phyloP scores from a whole-genome alignment of 495 filamentous ascomycete genomes.

The Aspergillus heteromorphus region DNA sequence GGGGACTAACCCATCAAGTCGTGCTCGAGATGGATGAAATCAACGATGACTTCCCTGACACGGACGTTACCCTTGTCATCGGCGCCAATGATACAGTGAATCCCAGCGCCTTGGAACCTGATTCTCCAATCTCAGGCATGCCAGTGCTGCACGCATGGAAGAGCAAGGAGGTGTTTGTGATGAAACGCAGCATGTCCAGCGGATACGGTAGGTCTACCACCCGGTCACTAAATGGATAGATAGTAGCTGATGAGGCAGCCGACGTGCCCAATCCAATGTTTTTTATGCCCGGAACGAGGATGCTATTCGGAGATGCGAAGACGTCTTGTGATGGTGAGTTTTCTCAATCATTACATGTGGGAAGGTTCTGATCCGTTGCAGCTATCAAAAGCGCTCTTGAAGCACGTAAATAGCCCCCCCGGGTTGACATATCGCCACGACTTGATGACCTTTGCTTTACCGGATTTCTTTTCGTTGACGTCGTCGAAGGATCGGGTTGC shows the following conservation, averaged over 20 bases:
- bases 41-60: constrained; percentile 78
- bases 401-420: constrained; percentile 27
- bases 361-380: constrained; percentile 8
- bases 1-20: constrained; percentile 31
- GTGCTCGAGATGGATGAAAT: constrained; percentile 88
- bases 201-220: constrained; percentile 59
- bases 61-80: constrained; percentile 79
- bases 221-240: neutral
- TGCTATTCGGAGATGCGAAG: constrained; percentile 83
- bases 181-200: constrained; percentile 78
- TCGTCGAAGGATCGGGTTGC: neutral
- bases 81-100: constrained; percentile 85
- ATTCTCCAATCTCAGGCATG: constrained; percentile 78
- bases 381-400: constrained; percentile 40
- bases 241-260: constrained; percentile 34
- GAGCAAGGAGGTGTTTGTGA: constrained; percentile 81
- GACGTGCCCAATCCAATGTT: constrained; percentile 88
- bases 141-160: constrained; percentile 83
- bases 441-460: neutral
- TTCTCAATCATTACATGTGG: neutral
- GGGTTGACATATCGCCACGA: neutral
- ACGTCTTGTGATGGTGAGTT: constrained; percentile 62
- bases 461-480: neutral
- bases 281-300: constrained; percentile 75
- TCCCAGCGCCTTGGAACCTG: constrained; percentile 72